Percentiles rank a stretch among this genome's conserved stretches.
Conservation (phyloP, 768 basidiomycete species). For the Podaxis mareebaensis region DNA sequence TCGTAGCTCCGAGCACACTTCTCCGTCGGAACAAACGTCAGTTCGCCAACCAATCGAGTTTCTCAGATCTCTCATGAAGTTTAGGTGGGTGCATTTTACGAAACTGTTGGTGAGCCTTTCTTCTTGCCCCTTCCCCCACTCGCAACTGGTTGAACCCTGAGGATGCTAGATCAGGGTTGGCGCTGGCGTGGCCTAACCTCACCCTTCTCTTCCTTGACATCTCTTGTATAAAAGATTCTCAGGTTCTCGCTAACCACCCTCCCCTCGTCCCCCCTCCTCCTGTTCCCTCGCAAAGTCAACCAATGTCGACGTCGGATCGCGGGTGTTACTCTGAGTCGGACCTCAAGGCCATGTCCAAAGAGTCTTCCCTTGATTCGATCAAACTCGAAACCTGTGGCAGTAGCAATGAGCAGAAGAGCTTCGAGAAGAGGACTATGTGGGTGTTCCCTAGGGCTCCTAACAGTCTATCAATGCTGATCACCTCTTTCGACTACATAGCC, state of each 20-base stretch:
- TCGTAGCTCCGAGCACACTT: background rate
- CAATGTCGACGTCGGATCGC: slow-evolving; percentile 10
- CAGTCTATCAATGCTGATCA: background rate
- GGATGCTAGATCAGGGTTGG: background rate
- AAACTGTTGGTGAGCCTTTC: background rate
- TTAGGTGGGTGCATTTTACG: background rate
- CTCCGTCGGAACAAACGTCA: background rate
- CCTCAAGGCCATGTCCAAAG: background rate
- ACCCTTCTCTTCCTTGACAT: background rate
- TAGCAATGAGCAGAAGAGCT: slow-evolving; percentile 13
- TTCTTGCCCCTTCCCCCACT: background rate
- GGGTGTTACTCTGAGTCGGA: slow-evolving; percentile 4
- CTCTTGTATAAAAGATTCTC: slow-evolving; percentile 3
- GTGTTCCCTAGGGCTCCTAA: background rate
- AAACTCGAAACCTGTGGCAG: background rate
- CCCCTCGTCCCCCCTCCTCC: slow-evolving; percentile 1
- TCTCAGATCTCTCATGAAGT: background rate
- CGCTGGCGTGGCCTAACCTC: slow-evolving; percentile 1
- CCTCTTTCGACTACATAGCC: slow-evolving; percentile 25
- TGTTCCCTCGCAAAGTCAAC: background rate
- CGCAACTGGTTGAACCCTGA: background rate
- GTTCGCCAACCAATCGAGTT: background rate
- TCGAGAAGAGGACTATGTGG: slow-evolving; percentile 41
- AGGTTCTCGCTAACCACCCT: slow-evolving; percentile 5
- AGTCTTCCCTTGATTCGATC: slow-evolving; percentile 15